phyloP scores from a whole-genome alignment of 306 rosid species.

The Cercis canadensis region DNA sequence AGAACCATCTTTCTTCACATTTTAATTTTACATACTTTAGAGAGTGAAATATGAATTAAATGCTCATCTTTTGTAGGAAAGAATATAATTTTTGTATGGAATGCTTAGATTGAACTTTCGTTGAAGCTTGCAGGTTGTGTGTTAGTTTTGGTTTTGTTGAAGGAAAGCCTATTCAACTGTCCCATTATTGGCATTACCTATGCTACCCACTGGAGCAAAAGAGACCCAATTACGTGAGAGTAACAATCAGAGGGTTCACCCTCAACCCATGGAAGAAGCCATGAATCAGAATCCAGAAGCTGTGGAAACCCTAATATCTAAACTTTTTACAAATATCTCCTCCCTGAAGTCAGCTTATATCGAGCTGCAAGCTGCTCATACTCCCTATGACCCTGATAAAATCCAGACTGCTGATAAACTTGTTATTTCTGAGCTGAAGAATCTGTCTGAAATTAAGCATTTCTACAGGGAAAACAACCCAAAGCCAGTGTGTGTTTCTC shows the following conservation, averaged over 20 bases:
- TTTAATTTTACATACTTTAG: neutral
- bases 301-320: conserved; percentile 77
- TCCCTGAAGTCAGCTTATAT: conserved; percentile 92
- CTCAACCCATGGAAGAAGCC: conserved; percentile 99
- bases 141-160: conserved; percentile 49
- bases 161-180: conserved; percentile 53
- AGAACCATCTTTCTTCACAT: neutral
- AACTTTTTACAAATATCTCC: conserved; percentile 82
- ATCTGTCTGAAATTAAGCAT: conserved; percentile 94
- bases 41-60: conserved; percentile 12
- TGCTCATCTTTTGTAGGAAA: neutral
- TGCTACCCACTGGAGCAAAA: conserved; percentile 94
- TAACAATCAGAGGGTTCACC: conserved; percentile 96
- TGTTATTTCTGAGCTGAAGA: conserved; percentile 91
- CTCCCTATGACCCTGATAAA: conserved; percentile 97
- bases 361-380: conserved; percentile 97
- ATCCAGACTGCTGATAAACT: conserved; percentile 93
- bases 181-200: conserved; percentile 67
- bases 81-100: conserved; percentile 19
- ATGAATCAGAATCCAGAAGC: conserved; percentile 96
- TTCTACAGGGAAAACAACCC: conserved; percentile 96
- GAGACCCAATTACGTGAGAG: conserved; percentile 91
- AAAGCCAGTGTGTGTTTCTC: conserved; percentile 87
- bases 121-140: conserved; percentile 60
- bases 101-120: conserved; percentile 43